Conservation (phyloP, 768 basidiomycete species). For the Dioszegia hungarica region DNA sequence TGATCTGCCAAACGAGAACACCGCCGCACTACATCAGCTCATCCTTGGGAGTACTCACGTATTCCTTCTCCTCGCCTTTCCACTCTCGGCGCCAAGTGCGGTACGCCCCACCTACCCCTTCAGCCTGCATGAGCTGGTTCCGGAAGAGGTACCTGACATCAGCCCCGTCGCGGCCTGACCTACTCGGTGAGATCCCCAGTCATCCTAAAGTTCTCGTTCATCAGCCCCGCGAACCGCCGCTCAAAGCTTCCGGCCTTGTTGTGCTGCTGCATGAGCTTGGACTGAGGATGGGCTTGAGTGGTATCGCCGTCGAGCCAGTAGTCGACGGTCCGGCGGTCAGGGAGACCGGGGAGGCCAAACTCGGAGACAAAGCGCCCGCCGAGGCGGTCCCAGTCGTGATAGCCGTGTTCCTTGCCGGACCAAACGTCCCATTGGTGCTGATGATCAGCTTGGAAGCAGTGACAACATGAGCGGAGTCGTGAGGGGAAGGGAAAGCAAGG, state of each 20-base stretch:
- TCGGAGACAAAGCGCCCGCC: constrained; percentile 87
- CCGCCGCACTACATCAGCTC: constrained; percentile 84
- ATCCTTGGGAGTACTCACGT: constrained; percentile 58
- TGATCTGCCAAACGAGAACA: constrained; percentile 88
- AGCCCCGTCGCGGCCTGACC: background rate
- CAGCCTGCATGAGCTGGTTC: constrained; percentile 92
- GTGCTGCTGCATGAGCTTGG: constrained; percentile 69
- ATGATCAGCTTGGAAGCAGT: background rate
- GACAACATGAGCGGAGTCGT: background rate
- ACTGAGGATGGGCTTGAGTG: constrained; percentile 75
- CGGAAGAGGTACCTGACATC: constrained; percentile 72
- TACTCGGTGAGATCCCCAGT: constrained; percentile 9
- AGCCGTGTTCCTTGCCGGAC: constrained; percentile 80
- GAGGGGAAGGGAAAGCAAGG: too few relatives aligned
- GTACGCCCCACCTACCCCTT: constrained; percentile 77
- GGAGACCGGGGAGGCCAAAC: constrained; percentile 83
- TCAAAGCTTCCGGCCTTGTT: constrained; percentile 65
- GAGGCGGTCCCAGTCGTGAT: constrained; percentile 85
- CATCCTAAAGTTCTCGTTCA: constrained; percentile 13
- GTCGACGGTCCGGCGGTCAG: constrained; percentile 78
- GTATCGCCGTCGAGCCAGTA: constrained; percentile 70
- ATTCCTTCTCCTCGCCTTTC: constrained; percentile 7
- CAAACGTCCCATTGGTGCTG: constrained; percentile 87
- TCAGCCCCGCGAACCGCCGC: constrained; percentile 57
- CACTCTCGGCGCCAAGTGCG: constrained; percentile 45